These are phyloP conservation scores for Trichoderma atroviride DNA, from an alignment of 2,329 filamentous ascomycete species.

Conservation along the genomic window DNA sequence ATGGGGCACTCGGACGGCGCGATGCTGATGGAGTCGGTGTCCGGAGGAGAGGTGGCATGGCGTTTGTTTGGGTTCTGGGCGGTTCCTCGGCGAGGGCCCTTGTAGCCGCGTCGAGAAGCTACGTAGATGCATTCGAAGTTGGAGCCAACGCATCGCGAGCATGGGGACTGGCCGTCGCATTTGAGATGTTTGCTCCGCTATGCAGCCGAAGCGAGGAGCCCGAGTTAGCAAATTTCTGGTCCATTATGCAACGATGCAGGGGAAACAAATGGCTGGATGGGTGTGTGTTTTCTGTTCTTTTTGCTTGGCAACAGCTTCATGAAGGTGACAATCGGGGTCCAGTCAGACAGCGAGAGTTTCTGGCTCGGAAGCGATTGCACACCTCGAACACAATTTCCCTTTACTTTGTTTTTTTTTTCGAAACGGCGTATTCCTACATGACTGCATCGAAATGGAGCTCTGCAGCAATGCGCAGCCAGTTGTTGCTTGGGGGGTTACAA, in stretches of 20 bases:
- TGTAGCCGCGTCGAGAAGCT: constrained; percentile 74
- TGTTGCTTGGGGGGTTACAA: neutral
- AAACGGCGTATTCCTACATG: neutral
- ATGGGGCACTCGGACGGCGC: constrained; percentile 46
- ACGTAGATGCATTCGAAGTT: constrained; percentile 70
- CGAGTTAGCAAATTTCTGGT: constrained; percentile 10
- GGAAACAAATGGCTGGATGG: neutral
- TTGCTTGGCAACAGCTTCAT: neutral
- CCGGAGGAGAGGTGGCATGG: constrained; percentile 48
- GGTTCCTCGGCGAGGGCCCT: constrained; percentile 53
- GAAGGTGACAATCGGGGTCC: neutral
- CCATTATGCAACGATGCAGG: constrained; percentile 1
- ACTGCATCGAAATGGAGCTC: neutral
- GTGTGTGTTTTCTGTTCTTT: neutral
- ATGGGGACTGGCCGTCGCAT: constrained; percentile 72
- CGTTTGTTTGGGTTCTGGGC: constrained; percentile 53
- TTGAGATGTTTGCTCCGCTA: constrained; percentile 71
- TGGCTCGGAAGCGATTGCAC: neutral
- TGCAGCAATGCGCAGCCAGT: neutral
- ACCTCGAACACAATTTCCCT: neutral
- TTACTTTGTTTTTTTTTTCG: neutral
- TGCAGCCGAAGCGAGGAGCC: neutral
- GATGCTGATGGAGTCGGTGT: constrained; percentile 23
- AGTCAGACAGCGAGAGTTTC: neutral
- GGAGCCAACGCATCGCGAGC: constrained; percentile 64